A percentile compares a stretch with the other conserved stretches of the same genome.
Conservation (phyloP, 306 rosid genomes). For the Inga leiocalycina region DNA sequence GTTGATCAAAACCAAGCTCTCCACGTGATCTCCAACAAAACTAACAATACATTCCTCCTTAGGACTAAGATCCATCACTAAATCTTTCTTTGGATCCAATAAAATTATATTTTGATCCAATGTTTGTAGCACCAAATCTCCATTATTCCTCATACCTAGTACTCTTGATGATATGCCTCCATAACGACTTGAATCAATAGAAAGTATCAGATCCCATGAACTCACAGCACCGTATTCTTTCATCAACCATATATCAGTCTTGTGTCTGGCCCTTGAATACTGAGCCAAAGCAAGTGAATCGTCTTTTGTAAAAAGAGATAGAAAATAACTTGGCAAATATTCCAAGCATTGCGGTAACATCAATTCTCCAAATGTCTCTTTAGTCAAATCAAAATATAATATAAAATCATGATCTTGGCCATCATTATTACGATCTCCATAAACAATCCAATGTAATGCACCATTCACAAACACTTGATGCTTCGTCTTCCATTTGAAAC, state of each 20-base stretch:
- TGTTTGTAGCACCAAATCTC: neutral
- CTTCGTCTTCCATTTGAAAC: too few species aligned
- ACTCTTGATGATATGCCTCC: neutral
- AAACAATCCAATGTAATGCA: neutral
- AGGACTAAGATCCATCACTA: neutral
- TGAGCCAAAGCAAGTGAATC: neutral
- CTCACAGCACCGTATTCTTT: neutral
- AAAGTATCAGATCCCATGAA: neutral
- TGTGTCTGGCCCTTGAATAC: neutral
- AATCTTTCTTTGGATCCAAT: neutral
- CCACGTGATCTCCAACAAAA: neutral
- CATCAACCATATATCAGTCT: neutral
- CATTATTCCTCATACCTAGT: neutral
- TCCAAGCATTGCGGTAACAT: neutral
- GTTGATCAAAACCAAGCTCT: neutral
- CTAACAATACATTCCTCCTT: neutral
- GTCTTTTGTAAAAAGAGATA: neutral
- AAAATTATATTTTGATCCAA: neutral
- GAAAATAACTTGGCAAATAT: neutral
- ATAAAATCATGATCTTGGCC: neutral
- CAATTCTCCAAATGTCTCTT: neutral
- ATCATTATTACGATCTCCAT: too few species aligned
- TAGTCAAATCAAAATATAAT: neutral
- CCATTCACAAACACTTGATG: neutral
- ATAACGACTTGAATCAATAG: neutral